A percentile compares a stretch with the other conserved stretches of the same genome.
These are phyloP conservation scores for Alloteropsis semialata DNA, from an alignment of 176 grass and related monocot genomes.

Conservation along the genomic window DNA sequence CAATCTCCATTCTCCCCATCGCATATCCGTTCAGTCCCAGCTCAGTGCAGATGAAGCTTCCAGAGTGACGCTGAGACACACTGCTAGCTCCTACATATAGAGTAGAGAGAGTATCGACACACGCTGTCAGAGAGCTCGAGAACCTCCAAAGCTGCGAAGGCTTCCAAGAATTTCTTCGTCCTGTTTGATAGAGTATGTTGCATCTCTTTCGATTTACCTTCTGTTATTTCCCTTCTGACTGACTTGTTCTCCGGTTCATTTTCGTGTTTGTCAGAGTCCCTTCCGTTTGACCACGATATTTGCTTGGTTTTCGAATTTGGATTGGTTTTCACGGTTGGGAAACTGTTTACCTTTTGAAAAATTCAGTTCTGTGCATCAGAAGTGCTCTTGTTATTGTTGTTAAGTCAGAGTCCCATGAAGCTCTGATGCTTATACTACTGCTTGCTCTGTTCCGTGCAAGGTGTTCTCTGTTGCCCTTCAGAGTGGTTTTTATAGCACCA, in stretches of 20 bases:
- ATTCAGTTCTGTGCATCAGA: neutral
- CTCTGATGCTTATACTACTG: neutral
- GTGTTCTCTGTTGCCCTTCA: neutral
- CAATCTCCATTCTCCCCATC: conserved; percentile 51
- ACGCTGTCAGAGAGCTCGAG: neutral
- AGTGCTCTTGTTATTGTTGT: neutral
- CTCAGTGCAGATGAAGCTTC: neutral
- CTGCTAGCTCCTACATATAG: neutral
- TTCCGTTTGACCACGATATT: neutral
- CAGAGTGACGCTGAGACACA: neutral
- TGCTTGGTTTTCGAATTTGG: too few relatives aligned
- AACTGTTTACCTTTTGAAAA: neutral
- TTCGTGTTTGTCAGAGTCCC: neutral
- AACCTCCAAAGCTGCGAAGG: neutral
- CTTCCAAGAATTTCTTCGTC: too few relatives aligned
- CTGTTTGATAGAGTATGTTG: neutral
- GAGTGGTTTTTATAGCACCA: neutral
- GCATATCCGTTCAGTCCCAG: conserved; percentile 4
- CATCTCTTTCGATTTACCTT: neutral
- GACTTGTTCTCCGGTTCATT: neutral
- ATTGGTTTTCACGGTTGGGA: neutral
- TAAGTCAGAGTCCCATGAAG: neutral
- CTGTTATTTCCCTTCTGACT: neutral
- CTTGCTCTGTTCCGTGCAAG: neutral
- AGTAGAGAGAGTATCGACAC: neutral